A percentile compares a stretch with the other conserved stretches of the same genome.
Conservation (phyloP, 1,139 yeast genomes). For the Debaryomycetaceae sp. region DNA sequence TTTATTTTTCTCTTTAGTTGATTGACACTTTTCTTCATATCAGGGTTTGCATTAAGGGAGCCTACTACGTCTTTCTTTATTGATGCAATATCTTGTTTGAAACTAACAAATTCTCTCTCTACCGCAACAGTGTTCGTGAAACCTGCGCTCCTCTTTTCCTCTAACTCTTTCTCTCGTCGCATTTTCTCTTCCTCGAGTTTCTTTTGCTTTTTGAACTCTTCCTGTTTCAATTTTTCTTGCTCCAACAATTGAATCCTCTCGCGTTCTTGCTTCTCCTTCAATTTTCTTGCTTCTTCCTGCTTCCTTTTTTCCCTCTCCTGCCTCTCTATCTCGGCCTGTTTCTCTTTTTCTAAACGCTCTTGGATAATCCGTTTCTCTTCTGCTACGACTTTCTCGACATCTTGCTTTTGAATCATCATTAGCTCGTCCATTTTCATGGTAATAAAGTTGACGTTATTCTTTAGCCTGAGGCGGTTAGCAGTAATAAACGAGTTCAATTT, state of each 20-base stretch:
- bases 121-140: conserved; percentile 39
- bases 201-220: conserved; percentile 2
- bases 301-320: conserved; percentile 12
- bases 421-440: conserved; percentile 5
- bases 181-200: conserved; percentile 12
- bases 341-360: conserved; percentile 9
- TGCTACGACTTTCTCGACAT: conserved; percentile 15
- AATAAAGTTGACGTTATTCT: conserved; percentile 7
- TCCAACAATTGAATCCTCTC: conserved; percentile 12
- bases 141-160: conserved; percentile 11
- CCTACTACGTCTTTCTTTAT: conserved; percentile 60
- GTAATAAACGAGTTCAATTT: neutral
- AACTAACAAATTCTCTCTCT: conserved; percentile 45
- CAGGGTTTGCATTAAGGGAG: conserved; percentile 41
- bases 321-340: conserved; percentile 10
- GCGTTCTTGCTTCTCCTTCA: conserved; percentile 11
- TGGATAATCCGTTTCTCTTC: conserved; percentile 10
- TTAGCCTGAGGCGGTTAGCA: neutral
- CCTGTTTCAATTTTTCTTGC: conserved; percentile 5
- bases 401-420: conserved; percentile 12
- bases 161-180: conserved; percentile 9
- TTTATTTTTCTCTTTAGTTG: conserved; percentile 66
- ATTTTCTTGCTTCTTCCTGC: neutral
- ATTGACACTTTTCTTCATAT: conserved; percentile 41
- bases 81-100: conserved; percentile 53